phyloP scores from a whole-genome alignment of 169 alveolate species.

The Plasmodium ovale region DNA sequence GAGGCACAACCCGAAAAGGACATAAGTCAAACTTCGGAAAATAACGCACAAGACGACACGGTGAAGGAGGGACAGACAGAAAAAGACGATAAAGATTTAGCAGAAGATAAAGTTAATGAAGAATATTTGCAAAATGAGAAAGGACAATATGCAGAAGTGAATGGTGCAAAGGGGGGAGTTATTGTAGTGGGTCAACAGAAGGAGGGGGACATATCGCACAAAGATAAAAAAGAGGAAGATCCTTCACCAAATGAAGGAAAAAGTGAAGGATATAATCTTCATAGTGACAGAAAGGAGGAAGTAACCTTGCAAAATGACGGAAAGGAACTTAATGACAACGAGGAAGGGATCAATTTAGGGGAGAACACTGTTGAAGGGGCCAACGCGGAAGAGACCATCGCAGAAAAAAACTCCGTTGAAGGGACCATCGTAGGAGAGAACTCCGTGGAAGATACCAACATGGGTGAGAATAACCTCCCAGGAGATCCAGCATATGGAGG shows the following conservation, averaged over 20 bases:
- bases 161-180: neutral
- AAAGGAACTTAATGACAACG: neutral
- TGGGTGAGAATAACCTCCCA: neutral
- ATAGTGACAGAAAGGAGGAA: too few species aligned
- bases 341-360: neutral
- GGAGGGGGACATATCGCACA: too few species aligned
- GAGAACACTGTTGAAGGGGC: neutral
- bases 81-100: neutral
- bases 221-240: too few species aligned
- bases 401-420: neutral
- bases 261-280: too few species aligned
- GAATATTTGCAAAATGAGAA: neutral
- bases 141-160: neutral
- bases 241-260: too few species aligned
- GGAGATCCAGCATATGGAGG: too few species aligned
- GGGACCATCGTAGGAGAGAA: neutral
- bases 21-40: neutral
- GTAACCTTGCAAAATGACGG: too few species aligned
- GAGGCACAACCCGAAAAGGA: neutral
- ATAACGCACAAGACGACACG: neutral
- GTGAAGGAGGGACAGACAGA: neutral
- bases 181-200: too few species aligned
- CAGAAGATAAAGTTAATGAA: neutral
- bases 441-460: neutral
- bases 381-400: neutral